phyloP scores from a whole-genome alignment of 768 basidiomycete species.

The Lyophyllum atratum region DNA sequence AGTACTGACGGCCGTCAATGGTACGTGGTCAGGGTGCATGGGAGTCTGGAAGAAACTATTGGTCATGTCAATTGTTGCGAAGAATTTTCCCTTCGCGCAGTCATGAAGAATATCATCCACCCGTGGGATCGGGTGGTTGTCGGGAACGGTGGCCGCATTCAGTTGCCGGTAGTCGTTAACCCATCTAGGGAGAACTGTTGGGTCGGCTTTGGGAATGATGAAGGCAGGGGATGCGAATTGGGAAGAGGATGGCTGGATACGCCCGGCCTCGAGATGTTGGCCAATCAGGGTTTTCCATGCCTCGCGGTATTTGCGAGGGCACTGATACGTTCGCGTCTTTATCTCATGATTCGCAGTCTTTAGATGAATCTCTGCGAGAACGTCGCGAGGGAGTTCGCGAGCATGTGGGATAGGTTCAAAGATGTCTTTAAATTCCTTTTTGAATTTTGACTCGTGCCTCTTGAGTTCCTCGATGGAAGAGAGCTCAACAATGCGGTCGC shows the following conservation, averaged over 20 bases:
- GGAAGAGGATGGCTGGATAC: not conserved
- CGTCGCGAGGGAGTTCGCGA: not conserved
- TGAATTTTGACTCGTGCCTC: too few relatives aligned
- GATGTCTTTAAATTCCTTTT: too few relatives aligned
- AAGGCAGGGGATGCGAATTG: not conserved
- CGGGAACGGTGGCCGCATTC: not conserved
- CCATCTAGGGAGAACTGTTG: not conserved
- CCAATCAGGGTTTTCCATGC: not conserved
- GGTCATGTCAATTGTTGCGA: not conserved
- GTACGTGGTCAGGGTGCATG: not conserved
- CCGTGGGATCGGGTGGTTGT: not conserved
- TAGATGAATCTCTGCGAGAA: not conserved
- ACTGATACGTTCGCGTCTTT: not conserved
- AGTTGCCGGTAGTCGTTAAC: not conserved
- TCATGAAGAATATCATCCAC: not conserved
- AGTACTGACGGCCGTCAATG: not conserved
- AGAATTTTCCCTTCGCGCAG: not conserved
- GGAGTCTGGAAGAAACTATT: not conserved
- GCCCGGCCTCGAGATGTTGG: not conserved
- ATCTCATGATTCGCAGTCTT: not conserved
- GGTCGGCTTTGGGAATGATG: not conserved
- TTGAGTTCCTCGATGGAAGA: not conserved
- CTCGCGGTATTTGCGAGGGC: not conserved
- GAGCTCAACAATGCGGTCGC: not conserved
- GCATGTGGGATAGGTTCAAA: too few relatives aligned